These are phyloP conservation scores for Penicillium digitatum DNA, from an alignment of 2,329 filamentous ascomycete genomes.

Conservation along the genomic window DNA sequence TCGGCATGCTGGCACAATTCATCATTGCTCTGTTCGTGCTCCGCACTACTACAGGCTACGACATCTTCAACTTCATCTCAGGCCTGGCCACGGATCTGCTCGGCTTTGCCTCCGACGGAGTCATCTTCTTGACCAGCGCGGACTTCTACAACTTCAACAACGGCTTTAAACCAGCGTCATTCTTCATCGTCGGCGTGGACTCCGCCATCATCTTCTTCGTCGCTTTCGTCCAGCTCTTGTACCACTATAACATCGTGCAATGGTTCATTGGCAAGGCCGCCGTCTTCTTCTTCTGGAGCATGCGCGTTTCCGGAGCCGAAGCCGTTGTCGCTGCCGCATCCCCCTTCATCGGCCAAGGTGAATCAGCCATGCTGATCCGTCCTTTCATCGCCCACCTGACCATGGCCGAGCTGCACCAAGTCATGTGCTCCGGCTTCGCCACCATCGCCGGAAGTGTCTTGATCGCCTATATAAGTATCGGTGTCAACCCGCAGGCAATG, in stretches of 20 bases:
- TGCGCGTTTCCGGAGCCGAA: slow-evolving; percentile 83
- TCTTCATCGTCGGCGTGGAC: slow-evolving; percentile 76
- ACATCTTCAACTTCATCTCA: slow-evolving; percentile 89
- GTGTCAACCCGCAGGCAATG: slow-evolving; percentile 77
- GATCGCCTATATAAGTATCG: slow-evolving; percentile 78
- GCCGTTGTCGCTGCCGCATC: slow-evolving; percentile 91
- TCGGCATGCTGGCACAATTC: slow-evolving; percentile 84
- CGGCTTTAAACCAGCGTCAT: slow-evolving; percentile 45
- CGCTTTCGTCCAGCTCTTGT: slow-evolving; percentile 80
- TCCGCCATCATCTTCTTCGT: slow-evolving; percentile 97
- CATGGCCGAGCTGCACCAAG: slow-evolving; percentile 80
- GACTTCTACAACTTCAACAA: slow-evolving; percentile 23
- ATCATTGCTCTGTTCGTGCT: slow-evolving; percentile 85
- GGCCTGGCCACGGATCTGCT: slow-evolving; percentile 68
- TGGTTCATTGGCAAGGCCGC: slow-evolving; percentile 89
- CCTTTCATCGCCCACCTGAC: slow-evolving; percentile 84
- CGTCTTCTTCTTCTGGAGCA: slow-evolving; percentile 83
- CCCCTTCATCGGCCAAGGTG: slow-evolving; percentile 90
- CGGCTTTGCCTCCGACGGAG: slow-evolving; percentile 69
- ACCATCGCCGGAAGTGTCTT: slow-evolving; percentile 87
- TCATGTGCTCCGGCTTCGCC: slow-evolving; percentile 89
- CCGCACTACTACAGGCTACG: slow-evolving; percentile 72
- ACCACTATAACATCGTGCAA: slow-evolving; percentile 75
- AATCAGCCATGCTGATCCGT: slow-evolving; percentile 86
- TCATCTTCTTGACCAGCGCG: slow-evolving; percentile 63